A percentile compares a stretch with the other conserved stretches of the same genome.
Conservation (phyloP, 2,329 filamentous ascomycete species). For the Tolypocladium tundrense region DNA sequence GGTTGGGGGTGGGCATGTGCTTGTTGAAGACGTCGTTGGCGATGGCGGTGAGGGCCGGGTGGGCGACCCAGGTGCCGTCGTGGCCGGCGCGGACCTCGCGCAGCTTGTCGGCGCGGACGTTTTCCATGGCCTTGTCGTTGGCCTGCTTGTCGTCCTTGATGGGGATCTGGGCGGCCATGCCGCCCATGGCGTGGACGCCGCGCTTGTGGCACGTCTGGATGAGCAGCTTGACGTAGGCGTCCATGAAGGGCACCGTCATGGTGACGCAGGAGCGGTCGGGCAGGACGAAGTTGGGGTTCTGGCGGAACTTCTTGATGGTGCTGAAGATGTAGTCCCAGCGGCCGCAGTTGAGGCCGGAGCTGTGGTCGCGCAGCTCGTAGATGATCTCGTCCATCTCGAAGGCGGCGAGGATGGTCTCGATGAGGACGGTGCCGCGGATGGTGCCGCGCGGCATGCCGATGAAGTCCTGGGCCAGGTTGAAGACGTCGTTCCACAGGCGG, state of each 20-base stretch:
- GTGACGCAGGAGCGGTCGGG: constrained; percentile 86
- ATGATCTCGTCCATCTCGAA: constrained; percentile 99
- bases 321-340: constrained; percentile 99
- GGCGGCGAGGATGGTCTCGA: constrained; percentile 94
- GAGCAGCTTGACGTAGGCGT: constrained; percentile 87
- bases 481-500: constrained; percentile 94
- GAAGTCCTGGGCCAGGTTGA: constrained; percentile 92
- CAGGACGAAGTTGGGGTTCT: constrained; percentile 85
- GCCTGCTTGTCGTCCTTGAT: constrained; percentile 90
- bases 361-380: constrained; percentile 96
- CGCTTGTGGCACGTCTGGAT: constrained; percentile 97
- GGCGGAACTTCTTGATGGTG: constrained; percentile 98
- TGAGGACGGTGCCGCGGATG: constrained; percentile 88
- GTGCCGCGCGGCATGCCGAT: constrained; percentile 83
- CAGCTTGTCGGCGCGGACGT: constrained; percentile 88
- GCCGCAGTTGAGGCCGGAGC: constrained; percentile 92
- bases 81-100: constrained; percentile 92
- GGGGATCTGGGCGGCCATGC: constrained; percentile 97
- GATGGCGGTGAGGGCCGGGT: constrained; percentile 82
- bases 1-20: constrained; percentile 97
- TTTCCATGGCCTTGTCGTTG: constrained; percentile 91
- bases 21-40: constrained; percentile 93
- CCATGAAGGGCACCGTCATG: constrained; percentile 98
- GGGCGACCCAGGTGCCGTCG: constrained; percentile 94
- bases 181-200: constrained; percentile 97